Evolutionary conservation across 208 protist species (phyloP).

Genomic region (Leishmania aethiopica): DNA sequence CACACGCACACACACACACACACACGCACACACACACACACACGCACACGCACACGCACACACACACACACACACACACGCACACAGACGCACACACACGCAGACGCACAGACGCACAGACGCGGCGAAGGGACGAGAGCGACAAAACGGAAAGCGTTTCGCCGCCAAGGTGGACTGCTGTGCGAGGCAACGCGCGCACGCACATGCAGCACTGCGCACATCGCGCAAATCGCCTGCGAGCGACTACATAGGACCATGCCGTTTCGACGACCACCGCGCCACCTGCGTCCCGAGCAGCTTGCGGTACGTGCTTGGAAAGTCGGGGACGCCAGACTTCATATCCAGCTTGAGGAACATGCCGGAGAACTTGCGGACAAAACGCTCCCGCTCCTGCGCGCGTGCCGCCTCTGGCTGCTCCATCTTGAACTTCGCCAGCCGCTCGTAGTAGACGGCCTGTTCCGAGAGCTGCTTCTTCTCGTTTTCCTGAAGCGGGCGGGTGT

Average conservation of each 20-base stretch:
- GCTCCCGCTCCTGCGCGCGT: slow-evolving; percentile 79
- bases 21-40: slow-evolving; percentile 1
- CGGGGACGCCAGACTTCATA: slow-evolving; percentile 77
- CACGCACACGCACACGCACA: slow-evolving; percentile 1
- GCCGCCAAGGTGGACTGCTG: neutral
- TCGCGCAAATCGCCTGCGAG: neutral
- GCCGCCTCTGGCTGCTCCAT: slow-evolving; percentile 90
- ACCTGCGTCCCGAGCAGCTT: slow-evolving; percentile 86
- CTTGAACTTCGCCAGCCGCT: slow-evolving; percentile 91
- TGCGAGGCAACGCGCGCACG: neutral
- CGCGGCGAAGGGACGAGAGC: neutral
- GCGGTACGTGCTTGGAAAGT: slow-evolving; percentile 90
- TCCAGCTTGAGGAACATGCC: slow-evolving; percentile 92
- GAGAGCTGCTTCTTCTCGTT: slow-evolving; percentile 92
- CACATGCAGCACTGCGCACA: neutral
- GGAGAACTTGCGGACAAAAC: slow-evolving; percentile 90
- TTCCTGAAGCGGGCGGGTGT: slow-evolving; percentile 87
- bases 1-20: too few species aligned
- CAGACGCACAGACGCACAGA: neutral
- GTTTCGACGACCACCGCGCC: slow-evolving; percentile 88
- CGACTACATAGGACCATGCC: slow-evolving; percentile 86
- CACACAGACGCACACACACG: neutral
- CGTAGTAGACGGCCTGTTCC: slow-evolving; percentile 90
- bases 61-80: neutral
- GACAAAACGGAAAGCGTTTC: neutral